Conservation (phyloP, 139 green algal genomes). For the Klebsormidium nitens region DNA sequence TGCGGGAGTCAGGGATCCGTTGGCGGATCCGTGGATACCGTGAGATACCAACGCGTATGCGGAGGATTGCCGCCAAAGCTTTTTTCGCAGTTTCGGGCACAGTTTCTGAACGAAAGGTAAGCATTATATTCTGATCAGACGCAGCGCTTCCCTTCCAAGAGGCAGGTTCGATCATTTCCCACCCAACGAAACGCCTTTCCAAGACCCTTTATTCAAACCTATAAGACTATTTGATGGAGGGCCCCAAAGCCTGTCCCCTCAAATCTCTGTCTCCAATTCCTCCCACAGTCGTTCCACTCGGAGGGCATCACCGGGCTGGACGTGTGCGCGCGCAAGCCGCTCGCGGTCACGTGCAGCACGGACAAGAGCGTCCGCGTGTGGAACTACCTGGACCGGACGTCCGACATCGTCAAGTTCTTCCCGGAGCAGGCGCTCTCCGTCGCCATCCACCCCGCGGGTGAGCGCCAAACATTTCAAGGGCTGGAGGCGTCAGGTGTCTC, state of each 20-base stretch:
- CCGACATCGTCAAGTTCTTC: conserved; percentile 51
- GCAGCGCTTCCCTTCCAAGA: too few relatives aligned
- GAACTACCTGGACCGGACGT: conserved; percentile 72
- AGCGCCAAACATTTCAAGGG: neutral
- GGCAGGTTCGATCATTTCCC: conserved; percentile 42
- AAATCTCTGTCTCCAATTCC: too few relatives aligned
- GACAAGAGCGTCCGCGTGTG: conserved; percentile 75
- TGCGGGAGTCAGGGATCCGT: too few relatives aligned
- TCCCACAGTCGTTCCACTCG: conserved; percentile 44
- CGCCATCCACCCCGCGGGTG: conserved; percentile 75
- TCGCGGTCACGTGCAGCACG: conserved; percentile 65
- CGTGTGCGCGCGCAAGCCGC: conserved; percentile 70
- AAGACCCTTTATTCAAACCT: conserved; percentile 11
- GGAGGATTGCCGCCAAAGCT: too few relatives aligned
- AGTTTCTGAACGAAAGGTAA: too few relatives aligned
- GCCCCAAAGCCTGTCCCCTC: too few relatives aligned
- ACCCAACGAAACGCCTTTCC: conserved; percentile 41
- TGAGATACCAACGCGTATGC: too few relatives aligned
- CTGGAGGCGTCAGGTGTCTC: neutral
- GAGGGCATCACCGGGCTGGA: conserved; percentile 61
- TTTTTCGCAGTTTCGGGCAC: too few relatives aligned
- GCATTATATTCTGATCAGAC: too few relatives aligned
- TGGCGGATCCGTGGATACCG: too few relatives aligned
- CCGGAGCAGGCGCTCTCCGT: conserved; percentile 69
- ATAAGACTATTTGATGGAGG: too few relatives aligned